Base-by-base conservation (phyloP, 2,329 filamentous ascomycete species). In the Fusarium chuoi region DNA sequence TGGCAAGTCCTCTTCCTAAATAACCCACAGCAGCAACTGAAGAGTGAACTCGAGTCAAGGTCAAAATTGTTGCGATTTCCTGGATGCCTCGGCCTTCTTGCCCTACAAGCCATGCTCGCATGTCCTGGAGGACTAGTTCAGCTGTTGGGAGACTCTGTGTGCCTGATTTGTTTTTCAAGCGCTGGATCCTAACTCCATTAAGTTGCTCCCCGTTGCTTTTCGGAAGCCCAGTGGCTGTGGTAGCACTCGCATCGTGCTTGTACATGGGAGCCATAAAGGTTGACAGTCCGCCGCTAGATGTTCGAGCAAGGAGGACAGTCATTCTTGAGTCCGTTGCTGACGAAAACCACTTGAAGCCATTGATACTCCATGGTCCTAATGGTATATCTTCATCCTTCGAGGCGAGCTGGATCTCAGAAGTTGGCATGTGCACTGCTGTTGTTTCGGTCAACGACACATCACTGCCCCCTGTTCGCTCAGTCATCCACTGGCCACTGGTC, bases 401-500 rank as follows among this genome's bases (percentile, higher is more conserved):
- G 11, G 76, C 74, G 4, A 71, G n/a, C 5, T 24, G 30, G 6
- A 13, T 30, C 2, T 65, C 54, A 2, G 39, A 18, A 2, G 12
- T 39, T 14, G 78, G 76, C 18, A 75, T 51, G 2, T 77, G 76
- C 33, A 65, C 80, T 7, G 91, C 90, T 9, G 88, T 81, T 0
- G 92, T 94, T 80, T 94, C 92, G 0, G 90, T 93, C 42, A 87
- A 85, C 7, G 89, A 89, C 3, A 94, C 90, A 75, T 94, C 92
- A 71, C 90, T 92, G 0, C 92, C 92, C 4, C 92, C 92, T 0
- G 87, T 85, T 6, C 92, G 85, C 75, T 94, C 92, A 0, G 92
- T 94, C 92, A 94, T 94, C 92, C 92, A 94, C 79, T 94, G 92
- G 0, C 92, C 92, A 45, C 89, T 92, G 1, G 91, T 94, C 92